These are phyloP conservation scores for Scalesia atractyloides DNA, from an alignment of 129 eudicot species.

Conservation along the genomic window DNA sequence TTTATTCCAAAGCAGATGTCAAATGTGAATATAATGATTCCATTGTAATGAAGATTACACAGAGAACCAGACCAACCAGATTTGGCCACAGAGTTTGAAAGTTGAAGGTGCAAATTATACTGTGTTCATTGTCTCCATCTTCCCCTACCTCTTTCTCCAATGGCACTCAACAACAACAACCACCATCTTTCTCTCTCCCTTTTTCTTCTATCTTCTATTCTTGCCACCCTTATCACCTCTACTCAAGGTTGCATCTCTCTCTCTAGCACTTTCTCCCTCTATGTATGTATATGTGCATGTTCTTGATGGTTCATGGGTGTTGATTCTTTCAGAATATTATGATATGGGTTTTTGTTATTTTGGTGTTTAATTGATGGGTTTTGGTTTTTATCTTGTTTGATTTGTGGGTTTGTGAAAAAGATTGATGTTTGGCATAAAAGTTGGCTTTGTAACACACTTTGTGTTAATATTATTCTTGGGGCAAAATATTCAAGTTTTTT, in stretches of 20 bases:
- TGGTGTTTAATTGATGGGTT: constrained; percentile 10
- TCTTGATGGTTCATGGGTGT: constrained; percentile 22
- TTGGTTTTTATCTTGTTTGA: constrained; percentile 16
- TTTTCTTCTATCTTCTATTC: constrained; percentile 37
- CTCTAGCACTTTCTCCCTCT: constrained; percentile 11
- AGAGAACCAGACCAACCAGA: constrained; percentile 69
- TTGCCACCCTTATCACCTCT: constrained; percentile 38
- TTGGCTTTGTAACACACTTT: neutral
- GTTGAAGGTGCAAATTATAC: constrained; percentile 26
- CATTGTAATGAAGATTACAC: constrained; percentile 29
- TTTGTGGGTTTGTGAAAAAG: constrained; percentile 4
- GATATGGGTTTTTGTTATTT: constrained; percentile 14
- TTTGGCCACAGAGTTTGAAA: constrained; percentile 40
- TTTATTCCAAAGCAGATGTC: constrained; percentile 17
- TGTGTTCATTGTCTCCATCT: constrained; percentile 27
- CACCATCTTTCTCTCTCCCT: constrained; percentile 17
- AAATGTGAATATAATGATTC: constrained; percentile 14
- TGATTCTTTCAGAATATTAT: constrained; percentile 7
- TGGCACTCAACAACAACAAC: constrained; percentile 45
- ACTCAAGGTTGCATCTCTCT: constrained; percentile 54
- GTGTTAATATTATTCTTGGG: neutral
- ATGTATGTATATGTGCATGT: neutral
- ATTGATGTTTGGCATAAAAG: neutral
- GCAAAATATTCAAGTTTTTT: constrained; percentile 6
- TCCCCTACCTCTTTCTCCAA: constrained; percentile 39